Percentiles rank a stretch among this genome's conserved stretches.
Conservation (phyloP, 129 eudicot species). For the Arctium minus region DNA sequence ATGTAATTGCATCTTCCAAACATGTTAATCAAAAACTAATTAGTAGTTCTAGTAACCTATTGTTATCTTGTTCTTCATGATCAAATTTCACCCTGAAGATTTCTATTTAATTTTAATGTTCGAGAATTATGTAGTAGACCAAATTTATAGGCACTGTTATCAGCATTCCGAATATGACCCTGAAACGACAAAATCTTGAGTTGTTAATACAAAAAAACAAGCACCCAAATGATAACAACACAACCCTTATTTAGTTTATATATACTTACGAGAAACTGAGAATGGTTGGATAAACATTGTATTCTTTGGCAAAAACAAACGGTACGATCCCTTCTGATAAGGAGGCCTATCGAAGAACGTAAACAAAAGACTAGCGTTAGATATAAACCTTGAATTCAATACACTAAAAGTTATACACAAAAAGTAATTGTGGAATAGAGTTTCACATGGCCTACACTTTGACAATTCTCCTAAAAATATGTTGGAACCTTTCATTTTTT, state of each 20-base stretch:
- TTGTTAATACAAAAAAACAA: neutral
- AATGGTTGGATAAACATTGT: slow-evolving; percentile 71
- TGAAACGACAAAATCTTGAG: slow-evolving; percentile 27
- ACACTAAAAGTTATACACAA: neutral
- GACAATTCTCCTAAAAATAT: neutral
- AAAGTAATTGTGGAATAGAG: neutral
- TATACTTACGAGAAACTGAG: slow-evolving; percentile 78
- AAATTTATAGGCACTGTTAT: slow-evolving; percentile 83
- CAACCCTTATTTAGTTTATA: neutral
- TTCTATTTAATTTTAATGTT: slow-evolving; percentile 2
- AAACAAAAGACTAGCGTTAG: neutral
- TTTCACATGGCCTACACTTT: neutral
- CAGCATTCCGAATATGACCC: slow-evolving; percentile 96
- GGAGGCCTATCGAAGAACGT: slow-evolving; percentile 56
- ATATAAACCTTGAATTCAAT: neutral
- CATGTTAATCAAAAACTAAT: neutral
- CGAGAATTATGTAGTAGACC: slow-evolving; percentile 47
- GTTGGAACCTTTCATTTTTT: neutral
- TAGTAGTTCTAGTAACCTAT: neutral
- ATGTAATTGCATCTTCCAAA: neutral
- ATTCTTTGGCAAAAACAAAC: slow-evolving; percentile 89
- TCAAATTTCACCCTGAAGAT: neutral
- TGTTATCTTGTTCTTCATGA: neutral
- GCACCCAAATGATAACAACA: neutral
- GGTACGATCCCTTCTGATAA: slow-evolving; percentile 94